phyloP scores from a whole-genome alignment of 2,329 filamentous ascomycete genomes.

The Aspergillus pseudonomiae region DNA sequence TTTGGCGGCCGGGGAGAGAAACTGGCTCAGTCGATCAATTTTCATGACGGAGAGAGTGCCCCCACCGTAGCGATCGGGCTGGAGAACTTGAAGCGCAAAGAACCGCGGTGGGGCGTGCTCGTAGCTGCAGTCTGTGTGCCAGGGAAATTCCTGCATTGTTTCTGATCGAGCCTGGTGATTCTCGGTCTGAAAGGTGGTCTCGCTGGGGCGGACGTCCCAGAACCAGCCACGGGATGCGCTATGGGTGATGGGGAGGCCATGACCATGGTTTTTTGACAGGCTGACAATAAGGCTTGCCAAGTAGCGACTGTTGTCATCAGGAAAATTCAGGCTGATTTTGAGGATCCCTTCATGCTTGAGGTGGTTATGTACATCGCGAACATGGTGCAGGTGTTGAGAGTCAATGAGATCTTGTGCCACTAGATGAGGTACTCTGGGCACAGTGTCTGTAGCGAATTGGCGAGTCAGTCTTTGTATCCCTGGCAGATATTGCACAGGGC shows the following conservation, averaged over 20 bases:
- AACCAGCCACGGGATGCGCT: conserved; percentile 49
- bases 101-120: conserved; percentile 42
- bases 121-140: conserved; percentile 52
- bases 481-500: not conserved
- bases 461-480: not conserved
- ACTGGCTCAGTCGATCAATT: not conserved
- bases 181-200: conserved; percentile 27
- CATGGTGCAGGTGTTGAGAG: not conserved
- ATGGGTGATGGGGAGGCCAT: conserved; percentile 45
- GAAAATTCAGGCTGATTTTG: conserved; percentile 39
- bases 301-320: conserved; percentile 38
- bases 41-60: conserved; percentile 2
- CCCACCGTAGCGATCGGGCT: conserved; percentile 34
- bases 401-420: not conserved
- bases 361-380: not conserved
- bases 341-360: conserved; percentile 33
- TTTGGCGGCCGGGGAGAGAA: not conserved
- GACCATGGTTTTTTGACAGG: conserved; percentile 38
- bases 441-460: not conserved
- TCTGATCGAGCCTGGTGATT: conserved; percentile 44
- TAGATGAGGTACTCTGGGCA: not conserved
- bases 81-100: conserved; percentile 49
- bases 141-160: conserved; percentile 48
- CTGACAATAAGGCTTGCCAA: conserved; percentile 37
- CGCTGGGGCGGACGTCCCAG: conserved; percentile 47